A percentile compares a stretch with the other conserved stretches of the same genome.
phyloP scores from a whole-genome alignment of 257 asterid genomes.

The Lycium barbarum region DNA sequence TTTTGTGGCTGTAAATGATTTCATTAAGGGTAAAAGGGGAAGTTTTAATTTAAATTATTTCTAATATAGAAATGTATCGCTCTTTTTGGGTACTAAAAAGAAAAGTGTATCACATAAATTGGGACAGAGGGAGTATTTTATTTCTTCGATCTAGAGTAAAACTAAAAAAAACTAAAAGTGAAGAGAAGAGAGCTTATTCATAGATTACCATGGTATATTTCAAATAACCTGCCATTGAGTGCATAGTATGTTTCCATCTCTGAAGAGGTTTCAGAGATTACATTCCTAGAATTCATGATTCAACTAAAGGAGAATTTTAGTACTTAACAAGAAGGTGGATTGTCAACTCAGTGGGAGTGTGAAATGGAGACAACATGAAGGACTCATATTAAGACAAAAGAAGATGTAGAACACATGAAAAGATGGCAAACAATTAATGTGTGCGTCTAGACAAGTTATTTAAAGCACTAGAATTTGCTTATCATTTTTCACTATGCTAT shows the following conservation, averaged over 20 bases:
- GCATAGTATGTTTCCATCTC: neutral
- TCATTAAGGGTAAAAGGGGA: no score
- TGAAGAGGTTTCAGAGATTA: neutral
- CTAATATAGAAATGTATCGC: no score
- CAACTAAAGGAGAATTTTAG: neutral
- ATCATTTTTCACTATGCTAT: neutral
- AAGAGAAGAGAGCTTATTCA: neutral
- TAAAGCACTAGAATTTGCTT: neutral
- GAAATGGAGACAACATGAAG: neutral
- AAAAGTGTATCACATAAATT: no score
- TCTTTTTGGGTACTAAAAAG: no score
- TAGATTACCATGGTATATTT: neutral
- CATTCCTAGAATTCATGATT: neutral
- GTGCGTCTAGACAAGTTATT: no score
- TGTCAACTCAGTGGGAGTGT: neutral
- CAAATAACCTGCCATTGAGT: constrained; percentile 4
- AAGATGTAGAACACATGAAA: neutral
- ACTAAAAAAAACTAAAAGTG: neutral
- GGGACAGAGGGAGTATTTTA: no score
- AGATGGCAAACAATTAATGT: neutral
- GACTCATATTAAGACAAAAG: neutral
- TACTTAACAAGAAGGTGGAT: neutral
- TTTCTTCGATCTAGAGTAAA: neutral
- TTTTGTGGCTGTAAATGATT: no score
- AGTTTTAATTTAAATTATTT: no score